Evolutionary conservation across 2,329 filamentous ascomycete genomes (phyloP).

Genomic region (Talaromyces sp.): DNA sequence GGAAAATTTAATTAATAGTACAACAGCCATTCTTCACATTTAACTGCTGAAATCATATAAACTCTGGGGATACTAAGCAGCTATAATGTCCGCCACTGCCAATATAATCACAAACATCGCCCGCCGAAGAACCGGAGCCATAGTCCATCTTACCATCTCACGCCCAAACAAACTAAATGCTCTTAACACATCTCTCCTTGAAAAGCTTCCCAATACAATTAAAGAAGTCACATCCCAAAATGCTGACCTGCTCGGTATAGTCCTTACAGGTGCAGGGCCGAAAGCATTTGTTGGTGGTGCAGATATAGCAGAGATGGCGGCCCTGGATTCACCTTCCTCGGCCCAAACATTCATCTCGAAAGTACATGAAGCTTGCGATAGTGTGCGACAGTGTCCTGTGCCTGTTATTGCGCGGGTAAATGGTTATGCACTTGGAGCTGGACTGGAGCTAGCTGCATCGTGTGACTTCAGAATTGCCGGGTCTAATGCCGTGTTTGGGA

Average conservation of each 20-base stretch:
- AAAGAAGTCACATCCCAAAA: slow-evolving; percentile 11
- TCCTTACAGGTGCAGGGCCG: slow-evolving; percentile 70
- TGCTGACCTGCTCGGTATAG: slow-evolving; percentile 21
- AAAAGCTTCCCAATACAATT: slow-evolving; percentile 19
- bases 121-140: slow-evolving; percentile 14
- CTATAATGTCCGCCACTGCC: not conserved
- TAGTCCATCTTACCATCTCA: slow-evolving; percentile 31
- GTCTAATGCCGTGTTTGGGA: slow-evolving; percentile 36
- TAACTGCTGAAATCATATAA: too few relatives aligned
- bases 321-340: slow-evolving; percentile 24
- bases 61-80: not conserved
- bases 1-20: too few relatives aligned
- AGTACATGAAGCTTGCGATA: slow-evolving; percentile 36
- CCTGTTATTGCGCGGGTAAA: slow-evolving; percentile 44
- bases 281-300: slow-evolving; percentile 88
- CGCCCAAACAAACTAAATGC: slow-evolving; percentile 31
- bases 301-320: slow-evolving; percentile 73
- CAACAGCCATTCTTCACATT: too few relatives aligned
- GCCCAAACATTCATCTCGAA: slow-evolving; percentile 40
- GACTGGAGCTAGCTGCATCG: slow-evolving; percentile 38
- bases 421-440: slow-evolving; percentile 42
- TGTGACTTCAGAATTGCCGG: slow-evolving; percentile 44
- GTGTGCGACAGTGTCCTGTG: slow-evolving; percentile 39
- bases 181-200: slow-evolving; percentile 27
- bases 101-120: slow-evolving; percentile 19